Percentiles rank a stretch among this genome's conserved stretches.
phyloP scores from a whole-genome alignment of 805 yeast genomes.

The Wickerhamiella domercqiae region DNA sequence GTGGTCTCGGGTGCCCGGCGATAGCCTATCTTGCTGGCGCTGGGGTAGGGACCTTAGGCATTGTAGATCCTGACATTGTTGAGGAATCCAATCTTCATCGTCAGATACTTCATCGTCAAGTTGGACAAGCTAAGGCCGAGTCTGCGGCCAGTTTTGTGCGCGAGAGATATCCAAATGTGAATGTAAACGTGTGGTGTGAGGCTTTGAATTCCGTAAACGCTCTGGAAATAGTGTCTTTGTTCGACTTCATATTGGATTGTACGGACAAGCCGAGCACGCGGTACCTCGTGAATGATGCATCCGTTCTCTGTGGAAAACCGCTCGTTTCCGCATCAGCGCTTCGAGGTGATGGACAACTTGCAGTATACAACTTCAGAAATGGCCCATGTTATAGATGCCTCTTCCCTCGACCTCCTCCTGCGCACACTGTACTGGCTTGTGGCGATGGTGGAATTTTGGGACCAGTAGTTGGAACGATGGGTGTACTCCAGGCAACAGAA shows the following conservation, averaged over 20 bases:
- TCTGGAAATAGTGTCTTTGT: conserved; percentile 41
- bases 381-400: conserved; percentile 87
- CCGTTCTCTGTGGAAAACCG: conserved; percentile 52
- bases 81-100: conserved; percentile 79
- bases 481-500: conserved; percentile 78
- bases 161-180: conserved; percentile 53
- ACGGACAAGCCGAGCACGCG: conserved; percentile 86
- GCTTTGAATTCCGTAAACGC: conserved; percentile 36
- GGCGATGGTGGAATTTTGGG: conserved; percentile 91
- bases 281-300: conserved; percentile 73
- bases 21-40: conserved; percentile 71
- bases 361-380: conserved; percentile 59
- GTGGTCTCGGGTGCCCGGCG: conserved; percentile 93
- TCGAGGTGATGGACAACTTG: conserved; percentile 78
- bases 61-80: conserved; percentile 75
- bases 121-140: conserved; percentile 61
- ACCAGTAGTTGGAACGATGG: conserved; percentile 89
- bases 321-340: conserved; percentile 87
- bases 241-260: conserved; percentile 77
- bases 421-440: conserved; percentile 68
- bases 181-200: conserved; percentile 30
- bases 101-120: conserved; percentile 67
- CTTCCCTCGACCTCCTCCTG: conserved; percentile 81
- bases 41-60: conserved; percentile 69
- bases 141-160: conserved; percentile 49